A percentile compares a stretch with the other conserved stretches of the same genome.
phyloP scores from a whole-genome alignment of 257 asterid genomes.

The Solanum pinnatisectum region DNA sequence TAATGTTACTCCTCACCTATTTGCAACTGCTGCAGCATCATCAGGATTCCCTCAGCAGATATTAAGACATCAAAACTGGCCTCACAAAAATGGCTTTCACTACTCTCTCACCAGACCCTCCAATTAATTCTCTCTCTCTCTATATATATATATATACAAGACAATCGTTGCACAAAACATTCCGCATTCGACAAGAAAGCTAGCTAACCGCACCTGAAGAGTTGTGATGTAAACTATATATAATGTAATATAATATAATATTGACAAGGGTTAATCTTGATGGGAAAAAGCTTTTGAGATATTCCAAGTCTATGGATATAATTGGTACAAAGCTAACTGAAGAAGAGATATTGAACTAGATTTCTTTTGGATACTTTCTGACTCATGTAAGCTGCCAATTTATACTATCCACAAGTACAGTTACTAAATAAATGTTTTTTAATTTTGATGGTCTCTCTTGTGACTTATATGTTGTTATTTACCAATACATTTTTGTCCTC shows the following conservation, averaged over 20 bases:
- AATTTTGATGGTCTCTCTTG: not conserved
- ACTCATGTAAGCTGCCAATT: not conserved
- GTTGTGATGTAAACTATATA: not conserved
- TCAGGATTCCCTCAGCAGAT: conserved; percentile 80
- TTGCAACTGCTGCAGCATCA: conserved; percentile 93
- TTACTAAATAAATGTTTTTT: not conserved
- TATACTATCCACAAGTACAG: not conserved
- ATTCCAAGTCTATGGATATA: not conserved
- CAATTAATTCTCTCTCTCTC: not conserved
- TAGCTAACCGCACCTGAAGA: not conserved
- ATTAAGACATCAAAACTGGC: conserved; percentile 40
- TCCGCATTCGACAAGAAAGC: not conserved
- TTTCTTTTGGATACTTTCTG: not conserved
- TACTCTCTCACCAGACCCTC: conserved; percentile 48
- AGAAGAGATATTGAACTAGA: not conserved
- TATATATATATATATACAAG: not conserved
- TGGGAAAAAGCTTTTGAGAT: not conserved
- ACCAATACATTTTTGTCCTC: not conserved
- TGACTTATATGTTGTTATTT: not conserved
- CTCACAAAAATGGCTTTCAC: conserved; percentile 48
- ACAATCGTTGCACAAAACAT: not conserved
- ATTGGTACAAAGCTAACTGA: not conserved
- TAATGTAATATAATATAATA: not conserved
- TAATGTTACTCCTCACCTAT: conserved; percentile 14
- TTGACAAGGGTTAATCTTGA: not conserved